Percentiles rank a stretch among this genome's conserved stretches.
phyloP scores from a whole-genome alignment of 2,329 filamentous ascomycete genomes.

The Penicillium verrucosum region DNA sequence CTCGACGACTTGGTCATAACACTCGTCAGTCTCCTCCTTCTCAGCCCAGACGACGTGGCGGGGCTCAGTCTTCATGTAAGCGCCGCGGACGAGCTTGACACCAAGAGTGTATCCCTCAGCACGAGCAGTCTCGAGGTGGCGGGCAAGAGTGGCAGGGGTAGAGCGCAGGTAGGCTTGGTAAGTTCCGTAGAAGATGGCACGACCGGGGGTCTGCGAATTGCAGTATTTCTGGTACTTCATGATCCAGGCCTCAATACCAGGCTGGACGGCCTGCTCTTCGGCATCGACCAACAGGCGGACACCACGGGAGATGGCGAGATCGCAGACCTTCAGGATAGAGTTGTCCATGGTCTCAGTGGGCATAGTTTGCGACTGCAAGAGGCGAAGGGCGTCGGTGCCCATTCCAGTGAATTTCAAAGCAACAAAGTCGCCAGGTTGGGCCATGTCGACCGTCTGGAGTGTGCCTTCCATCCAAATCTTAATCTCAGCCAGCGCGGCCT shows the following conservation, averaged over 20 bases:
- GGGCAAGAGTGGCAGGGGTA: conserved; percentile 44
- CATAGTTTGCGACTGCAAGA: conserved; percentile 38
- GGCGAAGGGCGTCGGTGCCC: conserved; percentile 42
- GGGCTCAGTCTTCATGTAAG: conserved; percentile 51
- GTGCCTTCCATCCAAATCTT: conserved; percentile 53
- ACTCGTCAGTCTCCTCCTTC: conserved; percentile 48
- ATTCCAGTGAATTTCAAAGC: conserved; percentile 53
- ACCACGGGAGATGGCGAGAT: conserved; percentile 41
- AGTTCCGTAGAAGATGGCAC: conserved; percentile 54
- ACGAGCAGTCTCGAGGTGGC: conserved; percentile 47
- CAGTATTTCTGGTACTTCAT: conserved; percentile 53
- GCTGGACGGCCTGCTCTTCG: conserved; percentile 53
- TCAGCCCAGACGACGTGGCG: conserved; percentile 46
- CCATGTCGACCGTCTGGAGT: conserved; percentile 52
- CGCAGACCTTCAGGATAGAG: conserved; percentile 46
- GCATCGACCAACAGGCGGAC: conserved; percentile 53
- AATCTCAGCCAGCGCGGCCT: conserved; percentile 34
- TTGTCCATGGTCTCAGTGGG: conserved; percentile 42
- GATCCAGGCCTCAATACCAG: conserved; percentile 52
- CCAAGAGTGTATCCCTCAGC: conserved; percentile 50
- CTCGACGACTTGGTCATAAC: conserved; percentile 57
- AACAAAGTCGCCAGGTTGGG: conserved; percentile 51
- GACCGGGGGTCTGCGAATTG: conserved; percentile 46
- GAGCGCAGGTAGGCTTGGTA: conserved; percentile 54
- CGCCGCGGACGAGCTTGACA: conserved; percentile 54